A percentile compares a stretch with the other conserved stretches of the same genome.
phyloP scores from a whole-genome alignment of 208 protist species.

The Hexamita inflata region DNA sequence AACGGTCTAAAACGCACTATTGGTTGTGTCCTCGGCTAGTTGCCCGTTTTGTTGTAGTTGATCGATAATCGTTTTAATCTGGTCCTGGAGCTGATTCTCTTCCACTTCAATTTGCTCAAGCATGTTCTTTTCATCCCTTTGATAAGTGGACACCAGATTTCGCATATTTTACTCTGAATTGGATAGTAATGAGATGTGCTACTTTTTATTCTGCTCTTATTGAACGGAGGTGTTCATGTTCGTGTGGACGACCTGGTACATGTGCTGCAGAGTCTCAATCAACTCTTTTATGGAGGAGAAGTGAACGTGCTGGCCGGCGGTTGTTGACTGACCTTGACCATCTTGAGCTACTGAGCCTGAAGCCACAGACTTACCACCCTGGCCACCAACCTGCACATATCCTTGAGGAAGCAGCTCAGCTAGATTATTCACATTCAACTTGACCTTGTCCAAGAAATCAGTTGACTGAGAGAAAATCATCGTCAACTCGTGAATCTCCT shows the following conservation, averaged over 20 bases:
- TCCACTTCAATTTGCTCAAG: background rate
- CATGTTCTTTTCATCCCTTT: background rate
- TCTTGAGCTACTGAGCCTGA: background rate
- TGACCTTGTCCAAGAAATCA: background rate
- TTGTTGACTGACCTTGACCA: background rate
- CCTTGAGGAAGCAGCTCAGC: background rate
- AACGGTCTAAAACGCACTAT: background rate
- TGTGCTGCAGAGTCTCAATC: background rate
- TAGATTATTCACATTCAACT: background rate
- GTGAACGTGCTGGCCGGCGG: background rate
- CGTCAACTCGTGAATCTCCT: background rate
- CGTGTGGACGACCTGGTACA: background rate
- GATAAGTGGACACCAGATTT: background rate
- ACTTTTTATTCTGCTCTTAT: background rate
- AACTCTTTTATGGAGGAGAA: background rate
- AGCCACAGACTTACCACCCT: background rate
- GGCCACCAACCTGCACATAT: background rate
- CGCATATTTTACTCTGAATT: background rate
- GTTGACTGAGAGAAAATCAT: background rate
- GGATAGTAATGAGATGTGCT: background rate
- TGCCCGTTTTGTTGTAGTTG: background rate
- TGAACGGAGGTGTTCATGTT: background rate
- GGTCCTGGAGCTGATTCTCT: background rate
- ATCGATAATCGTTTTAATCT: background rate
- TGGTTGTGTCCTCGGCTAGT: background rate